Evolutionary conservation across 768 basidiomycete genomes (phyloP).

Genomic region (Fistulinella prunicolor): DNA sequence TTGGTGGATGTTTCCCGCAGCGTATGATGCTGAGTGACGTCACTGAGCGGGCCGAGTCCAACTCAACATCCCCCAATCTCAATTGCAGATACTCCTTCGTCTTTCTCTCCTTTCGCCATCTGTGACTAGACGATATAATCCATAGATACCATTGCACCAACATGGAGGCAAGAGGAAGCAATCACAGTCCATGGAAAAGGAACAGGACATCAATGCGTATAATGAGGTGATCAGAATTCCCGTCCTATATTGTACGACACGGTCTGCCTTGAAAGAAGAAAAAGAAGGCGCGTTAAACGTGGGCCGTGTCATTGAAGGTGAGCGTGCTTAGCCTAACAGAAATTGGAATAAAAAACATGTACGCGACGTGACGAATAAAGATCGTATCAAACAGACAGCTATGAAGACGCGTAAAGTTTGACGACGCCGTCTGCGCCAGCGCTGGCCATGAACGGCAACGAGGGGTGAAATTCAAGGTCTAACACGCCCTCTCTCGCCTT

Average conservation of each 20-base stretch:
- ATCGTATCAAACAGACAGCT: not conserved
- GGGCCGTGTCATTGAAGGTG: slow-evolving; percentile 6
- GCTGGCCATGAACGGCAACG: slow-evolving; percentile 84
- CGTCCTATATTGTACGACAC: slow-evolving; percentile 26
- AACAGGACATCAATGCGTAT: slow-evolving; percentile 4
- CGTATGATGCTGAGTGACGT: too few species aligned
- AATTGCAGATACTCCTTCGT: too few species aligned
- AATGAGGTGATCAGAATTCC: slow-evolving; percentile 22
- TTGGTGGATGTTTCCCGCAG: too few species aligned
- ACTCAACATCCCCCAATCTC: too few species aligned
- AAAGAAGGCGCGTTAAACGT: slow-evolving; percentile 9
- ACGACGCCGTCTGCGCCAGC: slow-evolving; percentile 96
- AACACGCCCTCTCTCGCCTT: slow-evolving; percentile 91
- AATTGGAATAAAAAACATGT: not conserved
- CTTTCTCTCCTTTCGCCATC: too few species aligned
- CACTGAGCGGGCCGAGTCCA: too few species aligned
- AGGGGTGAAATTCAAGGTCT: slow-evolving; percentile 80
- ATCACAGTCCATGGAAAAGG: too few species aligned
- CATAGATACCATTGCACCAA: too few species aligned
- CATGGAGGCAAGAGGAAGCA: too few species aligned
- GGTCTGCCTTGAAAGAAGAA: slow-evolving; percentile 7
- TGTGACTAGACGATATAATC: too few species aligned
- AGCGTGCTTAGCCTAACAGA: slow-evolving; percentile 9
- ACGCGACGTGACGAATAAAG: not conserved
- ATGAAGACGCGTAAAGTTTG: slow-evolving; percentile 87